Percentiles rank a stretch among this genome's conserved stretches.
Evolutionary conservation across 257 asterid genomes (phyloP).

Genomic region (Apocynum venetum): DNA sequence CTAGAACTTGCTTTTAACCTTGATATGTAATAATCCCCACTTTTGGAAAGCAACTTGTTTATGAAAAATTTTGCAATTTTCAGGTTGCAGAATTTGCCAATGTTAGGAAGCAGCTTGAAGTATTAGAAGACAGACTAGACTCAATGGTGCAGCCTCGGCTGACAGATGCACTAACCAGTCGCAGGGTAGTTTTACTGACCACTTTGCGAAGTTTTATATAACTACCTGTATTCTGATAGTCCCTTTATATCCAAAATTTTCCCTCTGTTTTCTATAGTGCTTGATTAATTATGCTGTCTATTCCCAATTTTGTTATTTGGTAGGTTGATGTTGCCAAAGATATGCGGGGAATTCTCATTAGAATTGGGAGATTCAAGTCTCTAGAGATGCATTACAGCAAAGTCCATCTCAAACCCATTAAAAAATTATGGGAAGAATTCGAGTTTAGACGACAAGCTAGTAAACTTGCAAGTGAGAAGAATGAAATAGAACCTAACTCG

Average conservation of each 20-base stretch:
- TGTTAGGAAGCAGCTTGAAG: conserved; percentile 97
- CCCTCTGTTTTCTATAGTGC: not conserved
- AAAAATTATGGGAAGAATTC: conserved; percentile 89
- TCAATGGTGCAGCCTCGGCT: conserved; percentile 96
- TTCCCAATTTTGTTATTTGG: not conserved
- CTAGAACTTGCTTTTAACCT: not conserved
- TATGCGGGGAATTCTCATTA: conserved; percentile 79
- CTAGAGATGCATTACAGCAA: conserved; percentile 74
- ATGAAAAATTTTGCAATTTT: conserved; percentile 15
- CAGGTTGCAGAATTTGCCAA: conserved; percentile 99
- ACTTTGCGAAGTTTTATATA: conserved; percentile 11
- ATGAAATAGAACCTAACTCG: conserved; percentile 44
- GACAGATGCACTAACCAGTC: conserved; percentile 78
- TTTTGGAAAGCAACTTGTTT: not conserved
- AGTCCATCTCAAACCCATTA: conserved; percentile 78
- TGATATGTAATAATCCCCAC: not conserved
- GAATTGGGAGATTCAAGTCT: conserved; percentile 87
- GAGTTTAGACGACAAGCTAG: conserved; percentile 65
- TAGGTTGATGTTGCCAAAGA: conserved; percentile 90
- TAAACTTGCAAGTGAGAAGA: conserved; percentile 64
- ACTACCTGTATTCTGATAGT: conserved; percentile 8
- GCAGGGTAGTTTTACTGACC: conserved; percentile 53
- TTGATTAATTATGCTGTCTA: not conserved
- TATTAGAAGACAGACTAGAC: conserved; percentile 93
- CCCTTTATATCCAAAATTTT: not conserved